A percentile compares a stretch with the other conserved stretches of the same genome.
Evolutionary conservation across 1,284 basidiomycete genomes (phyloP).

Genomic region (Thelephora terrestris): DNA sequence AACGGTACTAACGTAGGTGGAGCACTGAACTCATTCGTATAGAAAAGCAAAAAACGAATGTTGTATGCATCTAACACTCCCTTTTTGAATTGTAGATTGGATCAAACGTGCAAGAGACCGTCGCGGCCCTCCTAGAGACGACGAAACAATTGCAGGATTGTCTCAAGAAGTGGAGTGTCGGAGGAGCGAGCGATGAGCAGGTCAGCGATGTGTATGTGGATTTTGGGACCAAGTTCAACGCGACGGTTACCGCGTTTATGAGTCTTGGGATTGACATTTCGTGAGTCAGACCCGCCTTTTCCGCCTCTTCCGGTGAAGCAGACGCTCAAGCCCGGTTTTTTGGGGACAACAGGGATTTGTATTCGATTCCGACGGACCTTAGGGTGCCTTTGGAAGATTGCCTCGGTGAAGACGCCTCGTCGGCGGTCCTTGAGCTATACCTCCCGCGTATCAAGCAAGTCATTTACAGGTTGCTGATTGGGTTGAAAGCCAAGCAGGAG

Average conservation of each 20-base stretch:
- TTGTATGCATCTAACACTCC: no score
- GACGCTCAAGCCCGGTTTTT: constrained; percentile 1
- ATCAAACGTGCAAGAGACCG: constrained; percentile 49
- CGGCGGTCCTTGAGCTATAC: constrained; percentile 60
- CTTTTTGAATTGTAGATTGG: no score
- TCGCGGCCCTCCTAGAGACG: constrained; percentile 78
- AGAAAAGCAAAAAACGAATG: no score
- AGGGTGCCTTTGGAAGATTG: constrained; percentile 78
- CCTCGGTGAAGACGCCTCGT: constrained; percentile 77
- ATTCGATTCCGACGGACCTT: constrained; percentile 71
- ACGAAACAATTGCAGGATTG: constrained; percentile 82
- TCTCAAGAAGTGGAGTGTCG: constrained; percentile 67
- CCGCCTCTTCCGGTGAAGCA: background rate
- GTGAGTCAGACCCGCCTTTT: constrained; percentile 33
- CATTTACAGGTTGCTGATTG: constrained; percentile 73
- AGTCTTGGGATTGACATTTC: constrained; percentile 72
- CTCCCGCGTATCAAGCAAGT: constrained; percentile 76
- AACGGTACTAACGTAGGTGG: no score
- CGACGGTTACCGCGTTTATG: constrained; percentile 72
- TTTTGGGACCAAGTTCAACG: constrained; percentile 90
- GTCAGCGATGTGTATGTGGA: constrained; percentile 91
- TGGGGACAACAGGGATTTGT: constrained; percentile 60
- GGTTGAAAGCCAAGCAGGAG: constrained; percentile 76
- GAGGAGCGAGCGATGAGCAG: constrained; percentile 59
- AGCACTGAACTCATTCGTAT: no score